A percentile compares a stretch with the other conserved stretches of the same genome.
These are phyloP conservation scores for Tetradesmus obliquus DNA, from an alignment of 139 green algal species.

Conservation along the genomic window DNA sequence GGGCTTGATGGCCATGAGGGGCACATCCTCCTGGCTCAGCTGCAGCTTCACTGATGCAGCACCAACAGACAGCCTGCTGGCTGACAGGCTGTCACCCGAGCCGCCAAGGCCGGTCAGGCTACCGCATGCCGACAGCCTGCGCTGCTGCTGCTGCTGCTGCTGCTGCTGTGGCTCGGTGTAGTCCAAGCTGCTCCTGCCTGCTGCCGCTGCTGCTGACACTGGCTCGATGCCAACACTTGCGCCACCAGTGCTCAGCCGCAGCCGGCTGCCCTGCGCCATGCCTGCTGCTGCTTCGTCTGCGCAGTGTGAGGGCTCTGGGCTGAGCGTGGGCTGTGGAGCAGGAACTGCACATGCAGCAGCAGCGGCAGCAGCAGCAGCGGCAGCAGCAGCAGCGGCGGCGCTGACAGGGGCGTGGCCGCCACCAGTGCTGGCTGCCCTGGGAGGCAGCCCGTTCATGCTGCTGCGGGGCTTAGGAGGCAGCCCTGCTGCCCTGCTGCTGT, in stretches of 20 bases:
- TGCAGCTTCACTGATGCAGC: slow-evolving; percentile 24
- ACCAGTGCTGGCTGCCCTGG: not conserved
- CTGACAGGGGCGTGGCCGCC: not conserved
- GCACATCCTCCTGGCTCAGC: slow-evolving; percentile 40
- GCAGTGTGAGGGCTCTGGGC: not conserved
- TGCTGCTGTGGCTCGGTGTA: not conserved
- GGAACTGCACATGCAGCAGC: not conserved
- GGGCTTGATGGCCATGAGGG: slow-evolving; percentile 15
- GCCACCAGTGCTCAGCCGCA: not conserved
- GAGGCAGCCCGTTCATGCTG: not conserved
- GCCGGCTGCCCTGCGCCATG: not conserved
- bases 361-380: not conserved
- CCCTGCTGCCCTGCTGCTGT: not conserved
- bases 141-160: slow-evolving; percentile 12
- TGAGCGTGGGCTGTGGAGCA: not conserved
- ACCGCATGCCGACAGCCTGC: not conserved
- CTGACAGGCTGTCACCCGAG: slow-evolving; percentile 7
- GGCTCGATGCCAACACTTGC: not conserved
- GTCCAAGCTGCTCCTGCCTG: not conserved
- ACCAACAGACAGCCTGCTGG: not conserved
- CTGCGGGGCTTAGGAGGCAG: slow-evolving; percentile 22
- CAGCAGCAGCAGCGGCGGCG: not conserved
- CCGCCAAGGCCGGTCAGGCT: not conserved
- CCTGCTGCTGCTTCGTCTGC: slow-evolving; percentile 12
- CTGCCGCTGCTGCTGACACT: not conserved